phyloP scores from a whole-genome alignment of 2,329 filamentous ascomycete genomes.

The Xenoacremonium recifei region DNA sequence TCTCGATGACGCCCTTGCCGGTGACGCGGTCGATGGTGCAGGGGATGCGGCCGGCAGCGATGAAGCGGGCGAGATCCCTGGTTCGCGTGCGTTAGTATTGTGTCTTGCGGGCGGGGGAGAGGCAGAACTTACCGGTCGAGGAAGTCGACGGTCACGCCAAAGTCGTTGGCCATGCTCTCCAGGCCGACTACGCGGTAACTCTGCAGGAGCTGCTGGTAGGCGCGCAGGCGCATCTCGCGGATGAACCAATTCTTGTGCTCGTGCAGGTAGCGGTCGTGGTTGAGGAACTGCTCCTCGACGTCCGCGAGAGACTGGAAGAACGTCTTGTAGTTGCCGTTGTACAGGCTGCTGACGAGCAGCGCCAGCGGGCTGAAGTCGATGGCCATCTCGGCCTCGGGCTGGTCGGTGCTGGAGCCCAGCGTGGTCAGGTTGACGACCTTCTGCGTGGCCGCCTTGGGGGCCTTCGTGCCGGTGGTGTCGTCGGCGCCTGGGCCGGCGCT shows the following conservation, averaged over 20 bases:
- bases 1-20: conserved; percentile 96
- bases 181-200: conserved; percentile 97
- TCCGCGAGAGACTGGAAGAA: conserved; percentile 89
- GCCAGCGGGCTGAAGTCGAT: conserved; percentile 89
- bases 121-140: conserved; percentile 72
- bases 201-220: conserved; percentile 95
- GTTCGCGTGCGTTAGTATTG: conserved; percentile 7
- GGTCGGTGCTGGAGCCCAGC: conserved; percentile 67
- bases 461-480: conserved; percentile 66
- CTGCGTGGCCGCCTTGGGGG: conserved; percentile 45
- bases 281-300: conserved; percentile 92
- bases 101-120: neutral
- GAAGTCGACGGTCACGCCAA: conserved; percentile 95
- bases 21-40: conserved; percentile 98
- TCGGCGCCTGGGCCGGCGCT: conserved; percentile 81
- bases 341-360: conserved; percentile 85
- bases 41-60: conserved; percentile 87
- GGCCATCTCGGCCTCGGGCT: conserved; percentile 75
- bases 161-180: conserved; percentile 94
- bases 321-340: conserved; percentile 88
- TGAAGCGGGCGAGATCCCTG: conserved; percentile 94
- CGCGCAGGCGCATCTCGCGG: conserved; percentile 93
- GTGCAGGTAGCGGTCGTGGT: conserved; percentile 89
- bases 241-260: conserved; percentile 98
- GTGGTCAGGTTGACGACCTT: conserved; percentile 86